Evolutionary conservation across 169 alveolate genomes (phyloP), one percentile per base, ranked within the genome.

Genomic region (Plasmodium fragile): DNA sequence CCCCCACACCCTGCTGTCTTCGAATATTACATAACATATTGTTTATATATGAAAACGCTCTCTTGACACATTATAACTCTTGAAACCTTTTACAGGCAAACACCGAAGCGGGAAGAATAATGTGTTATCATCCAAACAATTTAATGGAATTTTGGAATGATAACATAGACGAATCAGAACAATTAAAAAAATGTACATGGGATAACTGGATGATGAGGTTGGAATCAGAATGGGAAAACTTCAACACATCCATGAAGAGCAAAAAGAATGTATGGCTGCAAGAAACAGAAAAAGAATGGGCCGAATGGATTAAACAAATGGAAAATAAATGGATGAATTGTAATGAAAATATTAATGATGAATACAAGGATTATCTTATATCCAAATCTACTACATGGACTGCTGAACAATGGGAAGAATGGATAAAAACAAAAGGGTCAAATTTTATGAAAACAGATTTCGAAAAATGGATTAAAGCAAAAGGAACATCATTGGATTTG

Each of bases 301-400:
- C 11, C 25, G 45, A 73, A 73, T 73, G 36, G 36, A 73, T 73
- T 18, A 73, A 73, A 28, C 45, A 39, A 18, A 73, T 73, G 43
- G 43, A 73, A 73, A 73, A 73, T 73, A 73, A 73, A 73, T 73
- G 82, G 82, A 73, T 32, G 82, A 73, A 73, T 73, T 73, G 16
- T 73, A 73, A 73, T 28, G 82, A 73, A 32, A 25, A 73, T 73
- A 73, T 73, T 39, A 45, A 73, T 30, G 59, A 25, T 13, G 82
- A 73, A 73, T 25, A 34, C 5, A 73, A 73, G 22, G 18, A 39
- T 73, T 25, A 22, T 73, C 30, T 32, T 6, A 25, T 73, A 28
- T 73, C 82, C 18, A 73, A 30, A 73, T 73, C 82, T 22, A 4
- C 82, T n/a, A 73, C 82, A 30, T 73, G 82, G 82, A 73, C 39